phyloP scores from a whole-genome alignment of 1,139 yeast genomes.

The Sugiyamaella grinbergsii region DNA sequence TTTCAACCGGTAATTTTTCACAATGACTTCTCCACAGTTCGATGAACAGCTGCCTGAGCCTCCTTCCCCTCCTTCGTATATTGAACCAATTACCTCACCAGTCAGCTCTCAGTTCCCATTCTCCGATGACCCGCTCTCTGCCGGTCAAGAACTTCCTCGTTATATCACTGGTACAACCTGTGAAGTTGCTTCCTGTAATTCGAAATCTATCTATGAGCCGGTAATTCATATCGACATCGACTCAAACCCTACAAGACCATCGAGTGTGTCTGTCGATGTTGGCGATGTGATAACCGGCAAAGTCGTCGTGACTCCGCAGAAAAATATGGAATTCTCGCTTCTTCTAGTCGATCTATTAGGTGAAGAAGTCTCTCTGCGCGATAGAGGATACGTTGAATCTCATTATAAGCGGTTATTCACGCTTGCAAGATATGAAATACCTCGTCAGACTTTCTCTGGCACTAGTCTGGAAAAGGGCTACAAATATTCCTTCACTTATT shows the following conservation, averaged over 20 bases:
- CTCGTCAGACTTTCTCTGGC: conserved; percentile 28
- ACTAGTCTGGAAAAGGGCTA: conserved; percentile 25
- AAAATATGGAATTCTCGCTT: conserved; percentile 19
- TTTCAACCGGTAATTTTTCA: not conserved
- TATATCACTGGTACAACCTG: conserved; percentile 16
- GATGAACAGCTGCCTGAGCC: too few species aligned
- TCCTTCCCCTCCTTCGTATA: conserved; percentile 12
- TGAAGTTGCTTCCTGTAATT: conserved; percentile 10
- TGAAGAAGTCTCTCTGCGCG: conserved; percentile 23
- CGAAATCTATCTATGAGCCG: conserved; percentile 16
- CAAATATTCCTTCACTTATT: conserved; percentile 27
- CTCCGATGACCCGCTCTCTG: not conserved
- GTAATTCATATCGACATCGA: conserved; percentile 13
- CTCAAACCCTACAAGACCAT: conserved; percentile 6
- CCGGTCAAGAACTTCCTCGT: conserved; percentile 11
- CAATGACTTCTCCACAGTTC: conserved; percentile 2
- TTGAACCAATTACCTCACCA: not conserved
- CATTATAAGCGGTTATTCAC: conserved; percentile 21
- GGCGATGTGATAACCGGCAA: conserved; percentile 27
- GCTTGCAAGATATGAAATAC: conserved; percentile 27
- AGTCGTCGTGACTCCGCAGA: conserved; percentile 24
- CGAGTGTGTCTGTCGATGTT: conserved; percentile 12
- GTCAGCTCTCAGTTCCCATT: not conserved
- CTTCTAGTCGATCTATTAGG: conserved; percentile 24
- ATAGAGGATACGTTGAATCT: conserved; percentile 18